phyloP scores from a whole-genome alignment of 2,329 filamentous ascomycete genomes.

The Aspergillus chevalieri region DNA sequence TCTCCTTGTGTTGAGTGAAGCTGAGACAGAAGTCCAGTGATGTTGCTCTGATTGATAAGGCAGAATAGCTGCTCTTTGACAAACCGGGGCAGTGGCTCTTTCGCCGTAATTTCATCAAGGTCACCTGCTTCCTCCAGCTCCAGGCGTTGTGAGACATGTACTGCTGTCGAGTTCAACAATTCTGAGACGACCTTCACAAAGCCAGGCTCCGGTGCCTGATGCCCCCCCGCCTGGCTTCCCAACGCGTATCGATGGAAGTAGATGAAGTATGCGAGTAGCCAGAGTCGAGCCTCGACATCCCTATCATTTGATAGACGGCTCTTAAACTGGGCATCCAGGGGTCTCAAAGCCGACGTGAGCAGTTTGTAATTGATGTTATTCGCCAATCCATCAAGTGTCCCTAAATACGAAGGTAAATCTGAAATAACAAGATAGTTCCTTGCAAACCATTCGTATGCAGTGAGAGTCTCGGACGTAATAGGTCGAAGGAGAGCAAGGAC shows the following conservation, averaged over 20 bases:
- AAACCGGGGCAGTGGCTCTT: slow-evolving; percentile 43
- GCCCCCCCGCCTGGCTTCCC: slow-evolving; percentile 28
- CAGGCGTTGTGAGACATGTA: slow-evolving; percentile 47
- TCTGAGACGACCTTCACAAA: slow-evolving; percentile 53
- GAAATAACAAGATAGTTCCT: slow-evolving; percentile 43
- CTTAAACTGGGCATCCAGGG: slow-evolving; percentile 20
- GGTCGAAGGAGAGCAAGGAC: slow-evolving; percentile 38
- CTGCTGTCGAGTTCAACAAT: slow-evolving; percentile 52
- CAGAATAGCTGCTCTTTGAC: slow-evolving; percentile 61
- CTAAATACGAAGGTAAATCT: slow-evolving; percentile 31
- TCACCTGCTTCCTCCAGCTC: slow-evolving; percentile 35
- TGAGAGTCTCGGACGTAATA: slow-evolving; percentile 39
- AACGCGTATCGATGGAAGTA: slow-evolving; percentile 50
- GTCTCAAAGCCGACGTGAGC: slow-evolving; percentile 34
- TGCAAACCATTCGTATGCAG: slow-evolving; percentile 42
- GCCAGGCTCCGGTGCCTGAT: slow-evolving; percentile 44
- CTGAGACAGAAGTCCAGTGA: slow-evolving; percentile 56
- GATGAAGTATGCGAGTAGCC: slow-evolving; percentile 56
- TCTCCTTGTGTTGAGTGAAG: slow-evolving; percentile 26
- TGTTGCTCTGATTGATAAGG: slow-evolving; percentile 68
- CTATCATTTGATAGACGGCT: slow-evolving; percentile 24
- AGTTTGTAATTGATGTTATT: slow-evolving; percentile 48
- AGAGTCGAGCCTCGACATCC: slow-evolving; percentile 42
- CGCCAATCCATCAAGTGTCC: slow-evolving; percentile 38
- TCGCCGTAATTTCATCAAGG: slow-evolving; percentile 22